Evolutionary conservation across 345 rosid species (phyloP), one percentile per base, ranked within the genome.

Genomic region (Kandelia obovata): DNA sequence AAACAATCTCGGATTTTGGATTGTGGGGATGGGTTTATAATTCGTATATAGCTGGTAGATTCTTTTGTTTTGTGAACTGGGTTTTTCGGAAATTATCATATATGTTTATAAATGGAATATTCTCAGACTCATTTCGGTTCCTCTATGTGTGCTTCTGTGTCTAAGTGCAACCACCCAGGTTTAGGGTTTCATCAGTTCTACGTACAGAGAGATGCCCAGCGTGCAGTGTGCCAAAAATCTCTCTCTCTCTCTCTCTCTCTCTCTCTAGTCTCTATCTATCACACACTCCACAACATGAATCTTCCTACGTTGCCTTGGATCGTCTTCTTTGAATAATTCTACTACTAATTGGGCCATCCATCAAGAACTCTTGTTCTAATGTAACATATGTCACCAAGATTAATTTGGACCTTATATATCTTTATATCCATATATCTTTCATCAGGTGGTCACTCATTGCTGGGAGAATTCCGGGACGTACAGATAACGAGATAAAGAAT

Each of bases 401-500:
- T 13, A 55, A 26, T 7, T 55, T 8, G 28, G 28, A 7, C 28
- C 5, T 43, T 16, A 43, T 17, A 43, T 17, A n/a, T 43, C 11
- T 19, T 39, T 46, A 20, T 34, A 39, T 25, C 13, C 7, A 8
- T 64, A 8, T 21, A 9, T 16, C 62, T 37, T 31, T 28, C 55
- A 27, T 31, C 56, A 87, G 97, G 83, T 89, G 97, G 97, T 81
- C 97, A 9, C 31, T 91, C 79, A 91, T 91, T 52, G 97, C 96
- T 5, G 97, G 97, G 60, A 89, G 97, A 72, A 85, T 92, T 51
- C 96, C 97, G 0, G 97, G 97, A 25, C 82, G 97, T 13, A 92
- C 97, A 0, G 97, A 92, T 64, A 92, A 92, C 59, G 97, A 88
- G 73, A 92, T 92, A 62, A 92, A 92, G 89, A 92, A 92, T 76